Evolutionary conservation across 23 red algal genomes (phyloP).

Genomic region (Gracilaria gracilis): DNA sequence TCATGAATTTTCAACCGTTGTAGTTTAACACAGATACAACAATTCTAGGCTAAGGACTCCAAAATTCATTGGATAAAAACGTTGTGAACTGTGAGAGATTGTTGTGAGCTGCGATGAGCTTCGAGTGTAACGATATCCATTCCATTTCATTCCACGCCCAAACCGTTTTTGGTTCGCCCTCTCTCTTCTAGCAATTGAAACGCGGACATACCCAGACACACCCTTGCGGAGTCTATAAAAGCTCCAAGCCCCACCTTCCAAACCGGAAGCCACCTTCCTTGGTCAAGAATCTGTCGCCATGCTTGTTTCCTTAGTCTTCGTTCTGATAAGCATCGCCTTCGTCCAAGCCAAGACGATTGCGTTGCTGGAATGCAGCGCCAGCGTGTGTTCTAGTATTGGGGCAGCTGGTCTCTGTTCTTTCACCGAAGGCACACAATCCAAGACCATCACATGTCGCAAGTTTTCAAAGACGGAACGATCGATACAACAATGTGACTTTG

Average conservation of each 20-base stretch:
- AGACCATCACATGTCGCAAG: neutral
- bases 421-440: neutral
- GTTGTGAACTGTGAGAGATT: neutral
- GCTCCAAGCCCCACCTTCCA: neutral
- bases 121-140: neutral
- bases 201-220: neutral
- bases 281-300: neutral
- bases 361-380: neutral
- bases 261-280: neutral
- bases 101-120: neutral
- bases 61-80: neutral
- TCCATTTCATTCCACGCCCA: neutral
- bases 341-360: neutral
- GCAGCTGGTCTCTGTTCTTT: neutral
- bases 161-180: too few species aligned
- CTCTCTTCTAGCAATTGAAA: too few species aligned
- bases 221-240: neutral
- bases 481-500: neutral
- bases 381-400: neutral
- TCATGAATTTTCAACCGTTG: neutral
- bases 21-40: neutral
- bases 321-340: neutral
- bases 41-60: neutral
- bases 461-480: slow-evolving; percentile 8
- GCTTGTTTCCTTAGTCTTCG: neutral